Base-by-base conservation (phyloP, 2,329 filamentous ascomycete species). In the Pseudogymnoascus sp. region DNA sequence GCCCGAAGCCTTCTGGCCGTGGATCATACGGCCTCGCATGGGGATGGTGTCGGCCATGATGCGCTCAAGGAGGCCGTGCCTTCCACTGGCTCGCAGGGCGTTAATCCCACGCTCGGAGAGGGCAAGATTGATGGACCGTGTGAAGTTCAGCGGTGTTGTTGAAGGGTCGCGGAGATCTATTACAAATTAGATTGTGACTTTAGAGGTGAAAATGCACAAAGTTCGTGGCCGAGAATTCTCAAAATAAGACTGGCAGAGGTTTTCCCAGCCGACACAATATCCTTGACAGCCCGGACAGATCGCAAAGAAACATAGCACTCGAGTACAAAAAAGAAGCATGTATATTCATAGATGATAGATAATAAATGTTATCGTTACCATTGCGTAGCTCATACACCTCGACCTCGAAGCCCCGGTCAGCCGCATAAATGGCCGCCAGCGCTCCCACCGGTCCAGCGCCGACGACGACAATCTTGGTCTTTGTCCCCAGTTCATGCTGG, bases 21-120 rank as follows among this genome's bases (percentile, higher is more conserved):
- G 94, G 65, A 99, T 95, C 94, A 99, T 99, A 26, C 94, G 90
- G 10, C 92, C 94, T 72, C 88, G 81, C 92, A 99, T 97, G 9
- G 93, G 92, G 63, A 97, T 91, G 0, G 92, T 93, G 59, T 87
- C 84, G 1, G 78, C 78, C 69, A 96, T 80, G 33, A 97, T 84
- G 67, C 85, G 80, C 10, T 92, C 81, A 33, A 96, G 78, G 36
- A 97, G 81, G 2, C 79, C 81, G 2, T 84, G 76, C 33, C 86
- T 82, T 26, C 84, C 83, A 1, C 89, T 84, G 68, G 89, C 79
- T 60, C 84, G 83, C 75, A 99, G 87, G 21, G 93, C 90, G 73
- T 94, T 89, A 73, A 97, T 92, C 33, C 94, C 94, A 63, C 94
- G 86, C 73, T 97, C 92, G 0, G 94, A 97, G 0, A 99, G 80